Evolutionary conservation across 2,329 filamentous ascomycete genomes (phyloP).

Genomic region (Pestalotiopsis sp.): DNA sequence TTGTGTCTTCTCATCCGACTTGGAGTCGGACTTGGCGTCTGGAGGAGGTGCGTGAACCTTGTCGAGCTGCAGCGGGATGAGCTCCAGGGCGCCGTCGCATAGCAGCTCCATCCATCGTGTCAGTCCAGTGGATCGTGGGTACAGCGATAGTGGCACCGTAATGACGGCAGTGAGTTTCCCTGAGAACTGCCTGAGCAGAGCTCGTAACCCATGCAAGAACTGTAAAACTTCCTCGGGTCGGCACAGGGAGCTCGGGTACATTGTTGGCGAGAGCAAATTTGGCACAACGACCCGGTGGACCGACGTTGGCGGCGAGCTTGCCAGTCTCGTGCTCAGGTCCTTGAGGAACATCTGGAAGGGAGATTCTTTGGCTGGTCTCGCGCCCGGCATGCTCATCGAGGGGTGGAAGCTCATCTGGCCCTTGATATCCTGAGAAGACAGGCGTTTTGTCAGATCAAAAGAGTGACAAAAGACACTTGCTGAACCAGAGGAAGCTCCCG

Average conservation of each 20-base stretch:
- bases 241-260: constrained; percentile 72
- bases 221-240: constrained; percentile 75
- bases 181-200: constrained; percentile 70
- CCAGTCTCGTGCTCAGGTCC: constrained; percentile 58
- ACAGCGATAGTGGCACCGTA: constrained; percentile 79
- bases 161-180: constrained; percentile 71
- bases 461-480: constrained; percentile 65
- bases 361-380: constrained; percentile 35
- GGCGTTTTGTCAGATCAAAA: constrained; percentile 71
- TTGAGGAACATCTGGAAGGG: constrained; percentile 68
- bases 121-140: constrained; percentile 74
- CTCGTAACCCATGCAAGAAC: constrained; percentile 79
- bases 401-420: constrained; percentile 57
- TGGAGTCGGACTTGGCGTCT: constrained; percentile 50
- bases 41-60: constrained; percentile 54
- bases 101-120: constrained; percentile 86
- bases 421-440: constrained; percentile 51
- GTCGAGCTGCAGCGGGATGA: constrained; percentile 70
- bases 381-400: constrained; percentile 26
- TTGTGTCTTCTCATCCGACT: constrained; percentile 75
- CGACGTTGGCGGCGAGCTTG: constrained; percentile 57
- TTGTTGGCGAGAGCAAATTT: constrained; percentile 79
- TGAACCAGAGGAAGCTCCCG: constrained; percentile 19
- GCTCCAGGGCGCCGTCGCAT: constrained; percentile 82
- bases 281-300: constrained; percentile 87